Base-by-base conservation (phyloP, 2,329 filamentous ascomycete species). In the Colletotrichum gloeosporioides region DNA sequence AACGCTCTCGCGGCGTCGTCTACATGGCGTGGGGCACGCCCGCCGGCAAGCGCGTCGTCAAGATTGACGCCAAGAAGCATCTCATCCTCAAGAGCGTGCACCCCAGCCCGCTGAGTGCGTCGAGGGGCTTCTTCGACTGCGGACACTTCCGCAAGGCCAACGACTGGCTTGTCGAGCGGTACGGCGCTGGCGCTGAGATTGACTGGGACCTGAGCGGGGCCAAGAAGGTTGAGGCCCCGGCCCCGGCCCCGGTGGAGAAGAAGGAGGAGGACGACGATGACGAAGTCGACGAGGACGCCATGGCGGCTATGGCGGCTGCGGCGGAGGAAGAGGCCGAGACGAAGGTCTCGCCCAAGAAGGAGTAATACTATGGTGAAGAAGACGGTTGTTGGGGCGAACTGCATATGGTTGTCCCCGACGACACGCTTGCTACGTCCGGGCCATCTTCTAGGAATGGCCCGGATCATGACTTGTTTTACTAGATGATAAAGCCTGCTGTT, bases 1-100 rank as follows among this genome's bases (percentile, higher is more conserved):
- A 94, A 79, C 91, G 96, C 61, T 93, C 91, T 0, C 89, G 90
- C 32, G 97, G 97, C 3, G 96, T 99, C 2, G 97, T 98, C 6
- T 99, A 98, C 83, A 87, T 99, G 84, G 96, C 96, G 1, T 99
- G 97, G 97, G 97, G 97, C 18, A 92, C 89, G 8, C 95, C 95
- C 2, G 97, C 97, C 0, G 94, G 93, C 72, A 94, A 95, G 86
- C 89, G 96, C 72, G 95, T 98, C 27, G 86, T 90, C 57, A 94
- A 92, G 79, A 89, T 99, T 69, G 94, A 97, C 82, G 88, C 85
- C 67, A 89, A 91, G 78, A 93, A 90, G 80, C 96, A 99, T 86
- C 89, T 95, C 62, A 95, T 99, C 49, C 88, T 99, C 78, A 93
- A 94, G 85, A 94, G 93, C 81, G 96, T 96, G 66, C 97, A 99